Base-by-base conservation (phyloP, 768 basidiomycete genomes). In the Cyathus striatus region DNA sequence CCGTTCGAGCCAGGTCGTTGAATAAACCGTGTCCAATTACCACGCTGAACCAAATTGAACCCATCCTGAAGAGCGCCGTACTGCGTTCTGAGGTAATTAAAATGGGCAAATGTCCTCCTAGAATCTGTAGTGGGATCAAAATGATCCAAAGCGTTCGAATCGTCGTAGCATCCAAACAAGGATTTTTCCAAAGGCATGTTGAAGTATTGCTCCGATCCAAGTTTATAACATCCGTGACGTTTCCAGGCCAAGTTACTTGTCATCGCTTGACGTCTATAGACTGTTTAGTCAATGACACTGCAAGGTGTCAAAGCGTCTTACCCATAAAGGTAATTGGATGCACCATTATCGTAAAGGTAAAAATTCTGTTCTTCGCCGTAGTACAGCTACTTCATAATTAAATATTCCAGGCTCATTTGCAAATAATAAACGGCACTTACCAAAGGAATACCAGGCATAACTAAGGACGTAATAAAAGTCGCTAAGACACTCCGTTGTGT, bases 361-460 rank as follows among this genome's bases (percentile, higher is more conserved):
- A 96, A 81, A 45, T 81, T 80, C 56, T 96, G 93, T 57, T 96
- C 93, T 59, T 96, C 93, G 23, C 93, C 93, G 56, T 93, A 96
- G 64, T 73, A 96, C 39, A 79, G 66, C 81, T 89, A 48, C 14
- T 9, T n/a, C n/a, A n/a, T n/a, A n/a, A n/a, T n/a, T n/a, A n/a
- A n/a, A n/a, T n/a, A n/a, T n/a, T n/a, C n/a, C n/a, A n/a, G n/a
- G n/a, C n/a, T n/a, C n/a, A n/a, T n/a, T n/a, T n/a, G n/a, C n/a
- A n/a, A n/a, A n/a, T n/a, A n/a, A n/a, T n/a, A n/a, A n/a, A n/a
- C n/a, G n/a, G n/a, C n/a, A 60, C 76, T 26, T 47, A 90, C 83
- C 62, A 95, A 60, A 5, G 89, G 75, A 38, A 94, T 79, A 50
- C 93, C 93, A 23, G 91, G 93, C 83, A 93, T 84, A 21, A 93